phyloP scores from a whole-genome alignment of 176 grass and related monocot genomes.

The Dendrocalamus sinicus region DNA sequence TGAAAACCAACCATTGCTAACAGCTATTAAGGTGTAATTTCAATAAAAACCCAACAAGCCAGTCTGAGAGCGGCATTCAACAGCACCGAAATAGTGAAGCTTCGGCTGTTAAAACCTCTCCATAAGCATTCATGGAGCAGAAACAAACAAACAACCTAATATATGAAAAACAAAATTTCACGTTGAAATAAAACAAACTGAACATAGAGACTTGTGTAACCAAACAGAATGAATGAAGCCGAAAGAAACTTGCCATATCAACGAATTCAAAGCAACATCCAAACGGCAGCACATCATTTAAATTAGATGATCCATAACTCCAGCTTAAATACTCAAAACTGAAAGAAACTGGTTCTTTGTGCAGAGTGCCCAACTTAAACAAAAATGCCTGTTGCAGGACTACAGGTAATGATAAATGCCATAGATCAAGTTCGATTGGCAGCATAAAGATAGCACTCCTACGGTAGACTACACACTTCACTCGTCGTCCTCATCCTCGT shows the following conservation, averaged over 20 bases:
- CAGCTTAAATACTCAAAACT: conserved; percentile 26
- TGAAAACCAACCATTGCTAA: too few species aligned
- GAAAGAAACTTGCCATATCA: not conserved
- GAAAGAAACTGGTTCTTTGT: conserved; percentile 16
- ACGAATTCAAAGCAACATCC: not conserved
- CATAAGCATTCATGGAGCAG: too few species aligned
- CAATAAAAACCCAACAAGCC: too few species aligned
- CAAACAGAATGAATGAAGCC: not conserved
- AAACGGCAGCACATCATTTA: not conserved
- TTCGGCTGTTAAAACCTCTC: too few species aligned
- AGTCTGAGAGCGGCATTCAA: too few species aligned
- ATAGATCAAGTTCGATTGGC: not conserved
- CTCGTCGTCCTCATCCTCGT: conserved; percentile 73
- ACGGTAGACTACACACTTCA: conserved; percentile 34
- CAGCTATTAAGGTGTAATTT: too few species aligned
- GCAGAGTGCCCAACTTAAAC: conserved; percentile 44
- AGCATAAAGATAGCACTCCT: conserved; percentile 29
- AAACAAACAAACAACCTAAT: too few species aligned
- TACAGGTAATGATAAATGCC: conserved; percentile 27
- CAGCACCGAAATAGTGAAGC: too few species aligned
- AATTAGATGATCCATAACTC: conserved; percentile 32
- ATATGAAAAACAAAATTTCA: not conserved
- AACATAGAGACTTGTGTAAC: not conserved
- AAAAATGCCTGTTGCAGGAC: conserved; percentile 50
- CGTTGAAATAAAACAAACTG: not conserved